phyloP scores from a whole-genome alignment of 2,329 filamentous ascomycete genomes.

The Delphinella strobiligena region DNA sequence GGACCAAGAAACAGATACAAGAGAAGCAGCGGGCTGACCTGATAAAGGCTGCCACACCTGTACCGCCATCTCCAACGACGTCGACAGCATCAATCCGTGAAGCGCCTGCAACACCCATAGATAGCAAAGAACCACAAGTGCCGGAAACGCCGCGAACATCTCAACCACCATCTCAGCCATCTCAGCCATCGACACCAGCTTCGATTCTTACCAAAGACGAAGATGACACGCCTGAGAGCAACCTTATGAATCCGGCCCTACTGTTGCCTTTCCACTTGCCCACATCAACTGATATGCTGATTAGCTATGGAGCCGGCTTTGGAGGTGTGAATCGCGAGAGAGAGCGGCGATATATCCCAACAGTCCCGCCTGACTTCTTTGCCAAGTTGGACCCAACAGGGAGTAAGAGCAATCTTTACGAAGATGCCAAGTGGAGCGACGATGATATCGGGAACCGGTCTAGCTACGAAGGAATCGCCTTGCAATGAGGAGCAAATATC shows the following conservation, averaged over 20 bases:
- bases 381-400: conserved; percentile 62
- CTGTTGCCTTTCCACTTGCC: conserved; percentile 94
- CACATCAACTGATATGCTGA: conserved; percentile 92
- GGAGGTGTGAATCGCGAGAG: conserved; percentile 84
- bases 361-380: conserved; percentile 85
- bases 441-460: conserved; percentile 10
- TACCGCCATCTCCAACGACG: conserved; percentile 3
- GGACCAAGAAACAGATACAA: conserved; percentile 61
- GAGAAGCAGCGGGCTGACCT: conserved; percentile 24
- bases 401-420: conserved; percentile 18
- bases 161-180: background rate
- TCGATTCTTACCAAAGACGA: conserved; percentile 35
- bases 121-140: background rate
- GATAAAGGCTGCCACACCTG: conserved; percentile 6
- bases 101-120: conserved; percentile 5
- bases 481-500: background rate
- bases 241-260: conserved; percentile 77
- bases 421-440: conserved; percentile 19
- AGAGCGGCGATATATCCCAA: conserved; percentile 91
- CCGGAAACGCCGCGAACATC: background rate
- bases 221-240: conserved; percentile 57
- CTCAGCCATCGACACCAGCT: background rate
- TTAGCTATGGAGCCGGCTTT: conserved; percentile 89
- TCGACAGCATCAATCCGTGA: too few relatives aligned
- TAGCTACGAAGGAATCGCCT: background rate